Percentiles rank a stretch among this genome's conserved stretches.
phyloP scores from a whole-genome alignment of 495 filamentous ascomycete genomes.

The Tetracladium marchalianum region DNA sequence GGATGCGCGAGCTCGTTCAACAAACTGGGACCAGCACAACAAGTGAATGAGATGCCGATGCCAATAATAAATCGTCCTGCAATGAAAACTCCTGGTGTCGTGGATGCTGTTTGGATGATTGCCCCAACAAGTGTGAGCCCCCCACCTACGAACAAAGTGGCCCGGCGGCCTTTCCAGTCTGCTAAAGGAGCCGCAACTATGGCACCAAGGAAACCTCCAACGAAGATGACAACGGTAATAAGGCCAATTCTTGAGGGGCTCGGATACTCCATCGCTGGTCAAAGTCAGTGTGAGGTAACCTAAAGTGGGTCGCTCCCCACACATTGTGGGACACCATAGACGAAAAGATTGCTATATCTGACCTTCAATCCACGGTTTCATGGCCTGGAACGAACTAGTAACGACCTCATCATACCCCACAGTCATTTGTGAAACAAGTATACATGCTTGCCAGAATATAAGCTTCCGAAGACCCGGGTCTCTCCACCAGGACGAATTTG shows the following conservation, averaged over 20 bases:
- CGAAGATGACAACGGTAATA: constrained; percentile 44
- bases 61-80: constrained; percentile 64
- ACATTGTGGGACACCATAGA: too few relatives aligned
- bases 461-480: not conserved
- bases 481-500: constrained; percentile 5
- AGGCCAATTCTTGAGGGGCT: constrained; percentile 28
- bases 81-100: constrained; percentile 40
- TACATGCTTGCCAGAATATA: not conserved
- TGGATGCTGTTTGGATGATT: constrained; percentile 26
- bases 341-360: not conserved
- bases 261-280: constrained; percentile 1
- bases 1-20: constrained; percentile 57
- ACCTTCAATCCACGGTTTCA: constrained; percentile 7
- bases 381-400: constrained; percentile 2
- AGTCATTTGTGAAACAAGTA: constrained; percentile 5
- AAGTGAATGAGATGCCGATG: constrained; percentile 38
- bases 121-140: constrained; percentile 38
- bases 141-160: constrained; percentile 41
- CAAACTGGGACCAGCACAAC: constrained; percentile 17
- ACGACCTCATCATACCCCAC: constrained; percentile 3
- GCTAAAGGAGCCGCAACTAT: not conserved
- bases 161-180: constrained; percentile 29
- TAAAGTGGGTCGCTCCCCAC: too few relatives aligned
- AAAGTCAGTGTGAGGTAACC: not conserved
- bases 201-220: constrained; percentile 33